phyloP scores from a whole-genome alignment of 768 basidiomycete genomes.

The Naematelia aurantialba region DNA sequence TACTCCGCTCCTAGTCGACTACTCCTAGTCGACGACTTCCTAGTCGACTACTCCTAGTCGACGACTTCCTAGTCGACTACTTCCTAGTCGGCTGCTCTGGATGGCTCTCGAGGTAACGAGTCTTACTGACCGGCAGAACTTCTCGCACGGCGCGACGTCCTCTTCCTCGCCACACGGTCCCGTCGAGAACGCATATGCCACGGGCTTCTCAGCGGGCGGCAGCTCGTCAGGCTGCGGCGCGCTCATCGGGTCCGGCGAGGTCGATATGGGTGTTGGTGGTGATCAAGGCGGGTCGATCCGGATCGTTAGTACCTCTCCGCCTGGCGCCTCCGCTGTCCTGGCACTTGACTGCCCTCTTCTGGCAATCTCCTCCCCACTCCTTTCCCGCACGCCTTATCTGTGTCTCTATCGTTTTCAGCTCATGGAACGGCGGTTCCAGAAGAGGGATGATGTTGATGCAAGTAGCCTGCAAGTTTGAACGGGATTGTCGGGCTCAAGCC shows the following conservation, averaged over 20 bases:
- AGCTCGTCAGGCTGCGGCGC: slow-evolving; percentile 55
- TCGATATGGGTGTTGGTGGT: slow-evolving; percentile 56
- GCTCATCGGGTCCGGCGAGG: slow-evolving; percentile 52
- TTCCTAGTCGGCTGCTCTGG: too few species aligned
- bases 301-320: slow-evolving; percentile 31
- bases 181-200: slow-evolving; percentile 54
- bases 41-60: too few species aligned
- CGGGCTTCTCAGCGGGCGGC: slow-evolving; percentile 54
- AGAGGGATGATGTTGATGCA: slow-evolving; percentile 1
- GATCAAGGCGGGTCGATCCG: slow-evolving; percentile 57
- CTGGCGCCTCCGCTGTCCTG: neutral
- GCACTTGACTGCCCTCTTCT: too few species aligned
- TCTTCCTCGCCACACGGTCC: slow-evolving; percentile 52
- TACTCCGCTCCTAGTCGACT: too few species aligned
- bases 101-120: too few species aligned
- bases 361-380: too few species aligned
- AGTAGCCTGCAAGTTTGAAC: slow-evolving; percentile 53
- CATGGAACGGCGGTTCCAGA: too few species aligned
- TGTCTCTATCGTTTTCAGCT: too few species aligned
- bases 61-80: too few species aligned
- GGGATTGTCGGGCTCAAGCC: slow-evolving; percentile 55
- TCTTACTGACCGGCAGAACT: slow-evolving; percentile 37
- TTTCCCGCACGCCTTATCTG: too few species aligned
- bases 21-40: too few species aligned
- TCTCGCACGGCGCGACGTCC: slow-evolving; percentile 52